Conservation (phyloP, 768 basidiomycete genomes). For the Cystofilobasidium macerans region DNA sequence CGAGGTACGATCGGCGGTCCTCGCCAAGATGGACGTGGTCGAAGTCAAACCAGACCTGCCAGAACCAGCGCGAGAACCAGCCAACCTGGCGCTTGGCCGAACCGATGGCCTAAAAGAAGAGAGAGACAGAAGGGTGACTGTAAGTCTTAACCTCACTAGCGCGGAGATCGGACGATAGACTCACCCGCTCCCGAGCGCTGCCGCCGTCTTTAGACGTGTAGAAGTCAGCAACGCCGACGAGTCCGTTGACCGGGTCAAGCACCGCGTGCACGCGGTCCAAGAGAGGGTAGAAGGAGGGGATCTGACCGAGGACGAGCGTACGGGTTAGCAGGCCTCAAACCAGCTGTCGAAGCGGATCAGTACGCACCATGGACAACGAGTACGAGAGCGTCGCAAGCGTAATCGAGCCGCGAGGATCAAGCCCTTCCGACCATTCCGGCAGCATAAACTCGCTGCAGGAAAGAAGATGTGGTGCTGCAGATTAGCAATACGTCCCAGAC, state of each 20-base stretch:
- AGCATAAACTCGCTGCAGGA: constrained; percentile 45
- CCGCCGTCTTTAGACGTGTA: constrained; percentile 40
- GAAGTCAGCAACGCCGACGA: constrained; percentile 63
- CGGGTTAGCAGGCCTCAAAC: background rate
- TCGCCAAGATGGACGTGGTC: constrained; percentile 44
- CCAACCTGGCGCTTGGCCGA: constrained; percentile 51
- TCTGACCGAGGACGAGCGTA: constrained; percentile 37
- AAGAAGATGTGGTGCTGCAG: background rate
- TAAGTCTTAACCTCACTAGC: background rate
- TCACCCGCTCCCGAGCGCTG: constrained; percentile 15
- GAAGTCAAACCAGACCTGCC: constrained; percentile 49
- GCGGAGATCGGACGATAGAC: background rate
- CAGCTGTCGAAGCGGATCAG: background rate
- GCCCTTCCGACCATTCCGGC: constrained; percentile 49
- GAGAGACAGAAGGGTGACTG: background rate
- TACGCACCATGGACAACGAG: constrained; percentile 41
- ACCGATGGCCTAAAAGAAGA: constrained; percentile 47
- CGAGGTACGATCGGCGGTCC: constrained; percentile 58
- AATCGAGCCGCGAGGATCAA: constrained; percentile 44
- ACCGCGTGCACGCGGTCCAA: constrained; percentile 59
- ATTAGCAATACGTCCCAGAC: background rate
- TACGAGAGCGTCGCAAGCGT: constrained; percentile 43
- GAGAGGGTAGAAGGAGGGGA: constrained; percentile 54
- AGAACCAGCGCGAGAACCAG: constrained; percentile 64
- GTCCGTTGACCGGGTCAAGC: constrained; percentile 50